Conservation (phyloP, 2,329 filamentous ascomycete genomes). For the Chalaropsis thielavioides region DNA sequence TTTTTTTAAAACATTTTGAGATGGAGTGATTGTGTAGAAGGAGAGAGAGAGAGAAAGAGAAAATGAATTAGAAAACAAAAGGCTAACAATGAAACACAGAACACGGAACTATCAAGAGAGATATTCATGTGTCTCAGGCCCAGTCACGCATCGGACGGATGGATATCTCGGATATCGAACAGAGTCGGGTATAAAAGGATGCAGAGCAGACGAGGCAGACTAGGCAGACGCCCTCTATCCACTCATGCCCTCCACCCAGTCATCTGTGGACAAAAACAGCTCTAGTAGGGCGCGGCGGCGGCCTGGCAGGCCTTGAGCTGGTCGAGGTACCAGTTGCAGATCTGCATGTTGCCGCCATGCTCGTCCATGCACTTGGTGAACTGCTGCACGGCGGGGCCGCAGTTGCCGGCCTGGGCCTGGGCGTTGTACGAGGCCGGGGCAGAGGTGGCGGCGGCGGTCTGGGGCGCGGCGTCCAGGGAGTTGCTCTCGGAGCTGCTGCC, state of each 20-base stretch:
- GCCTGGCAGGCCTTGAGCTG: constrained; percentile 43
- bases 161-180: too few relatives aligned
- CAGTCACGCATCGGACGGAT: too few relatives aligned
- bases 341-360: constrained; percentile 81
- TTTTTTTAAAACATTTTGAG: not conserved
- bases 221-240: too few relatives aligned
- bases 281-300: constrained; percentile 16
- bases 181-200: not conserved
- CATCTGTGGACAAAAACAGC: too few relatives aligned
- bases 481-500: constrained; percentile 34
- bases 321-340: constrained; percentile 96
- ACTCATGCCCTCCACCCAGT: too few relatives aligned
- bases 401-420: constrained; percentile 36
- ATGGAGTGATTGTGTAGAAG: not conserved
- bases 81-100: not conserved
- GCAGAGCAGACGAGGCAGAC: too few relatives aligned
- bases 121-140: not conserved
- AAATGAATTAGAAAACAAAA: not conserved
- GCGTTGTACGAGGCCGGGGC: constrained; percentile 33
- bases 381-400: constrained; percentile 61
- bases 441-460: constrained; percentile 32
- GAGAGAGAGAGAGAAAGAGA: not conserved
- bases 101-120: too few relatives aligned
- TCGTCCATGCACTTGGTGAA: constrained; percentile 97
- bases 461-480: constrained; percentile 32